Base-by-base conservation (phyloP, 306 rosid genomes). In the Cucumis cinereus region DNA sequence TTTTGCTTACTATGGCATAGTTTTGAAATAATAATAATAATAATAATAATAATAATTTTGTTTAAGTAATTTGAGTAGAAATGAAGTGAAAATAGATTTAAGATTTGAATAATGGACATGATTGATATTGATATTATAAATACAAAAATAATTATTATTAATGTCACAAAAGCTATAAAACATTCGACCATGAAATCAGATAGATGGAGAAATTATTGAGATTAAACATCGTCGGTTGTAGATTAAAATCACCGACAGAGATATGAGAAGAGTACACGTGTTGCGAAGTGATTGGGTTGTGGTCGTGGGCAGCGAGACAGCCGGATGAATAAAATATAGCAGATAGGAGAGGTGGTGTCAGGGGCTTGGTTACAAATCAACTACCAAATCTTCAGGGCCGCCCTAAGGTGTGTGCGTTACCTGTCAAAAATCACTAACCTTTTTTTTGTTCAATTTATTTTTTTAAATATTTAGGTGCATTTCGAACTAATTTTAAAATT, bases 181-280 rank as follows among this genome's bases (percentile, higher is more conserved):
- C 40, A 60, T 60, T 60, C 66, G 40, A 60, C 1, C 13, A 22
- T 20, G 28, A n/a, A 20, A 20, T 56, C 20, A 56, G 20, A 11
- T 58, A 12, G 41, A 61, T 15, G 19, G 67, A 61, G 45, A 30
- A 3, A 30, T 63, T 36, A 61, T 15, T 16, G 45, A 62, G 47
- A 40, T 66, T 67, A 41, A 67, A 59, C 40, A 38, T 6, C 53
- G 73, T 67, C 73, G 73, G 73, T 40, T 1, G 53, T 12, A 5
- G 73, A 0, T 16, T 50, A 16, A 16, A 17, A 28, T 62, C 87
- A 84, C 90, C 87, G 87, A 89, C 87, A 78, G 8, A n/a, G 17
- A 12, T 5, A 26, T 8, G 11, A 30, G 2, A 12, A 38, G 10
- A 19, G 43, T 1, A 64, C 26, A n/a, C 35, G 73, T 67, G 73